phyloP scores from a whole-genome alignment of 495 filamentous ascomycete genomes.

The Xylaria palmicola region DNA sequence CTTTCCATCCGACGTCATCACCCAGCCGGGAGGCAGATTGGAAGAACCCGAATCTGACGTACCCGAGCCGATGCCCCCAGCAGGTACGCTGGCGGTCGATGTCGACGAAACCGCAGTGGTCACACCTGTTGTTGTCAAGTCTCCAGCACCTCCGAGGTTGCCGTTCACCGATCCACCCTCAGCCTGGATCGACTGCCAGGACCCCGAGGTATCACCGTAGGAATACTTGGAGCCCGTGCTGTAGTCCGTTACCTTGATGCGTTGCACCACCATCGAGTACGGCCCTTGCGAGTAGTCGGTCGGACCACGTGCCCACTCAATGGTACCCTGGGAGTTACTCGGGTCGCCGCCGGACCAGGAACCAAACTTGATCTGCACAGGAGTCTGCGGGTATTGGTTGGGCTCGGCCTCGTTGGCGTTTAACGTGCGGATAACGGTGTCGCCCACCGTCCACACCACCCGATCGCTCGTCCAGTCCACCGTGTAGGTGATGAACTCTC shows the following conservation, averaged over 20 bases:
- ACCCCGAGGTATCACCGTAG: constrained; percentile 74
- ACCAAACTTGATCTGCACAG: constrained; percentile 83
- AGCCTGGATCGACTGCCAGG: constrained; percentile 61
- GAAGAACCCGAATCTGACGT: constrained; percentile 32
- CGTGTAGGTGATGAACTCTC: constrained; percentile 80
- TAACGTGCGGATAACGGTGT: constrained; percentile 66
- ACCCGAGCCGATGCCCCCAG: constrained; percentile 60
- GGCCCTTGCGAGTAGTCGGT: constrained; percentile 79
- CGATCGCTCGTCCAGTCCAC: constrained; percentile 79
- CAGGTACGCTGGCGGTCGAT: constrained; percentile 47
- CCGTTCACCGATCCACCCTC: constrained; percentile 62
- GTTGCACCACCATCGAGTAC: constrained; percentile 81
- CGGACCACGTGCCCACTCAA: constrained; percentile 81
- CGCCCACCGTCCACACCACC: constrained; percentile 82
- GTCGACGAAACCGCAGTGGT: constrained; percentile 39
- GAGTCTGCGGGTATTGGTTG: constrained; percentile 83
- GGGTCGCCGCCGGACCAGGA: constrained; percentile 85
- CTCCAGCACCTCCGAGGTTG: constrained; percentile 45
- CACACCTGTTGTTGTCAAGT: constrained; percentile 49
- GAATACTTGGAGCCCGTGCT: constrained; percentile 80
- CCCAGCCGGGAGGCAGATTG: constrained; percentile 59
- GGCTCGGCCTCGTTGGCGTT: constrained; percentile 53
- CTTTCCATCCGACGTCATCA: constrained; percentile 69
- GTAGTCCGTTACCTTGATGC: constrained; percentile 78
- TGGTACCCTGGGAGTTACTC: constrained; percentile 69